Conservation (phyloP, 495 filamentous ascomycete genomes). For the Lophium mytilinum region DNA sequence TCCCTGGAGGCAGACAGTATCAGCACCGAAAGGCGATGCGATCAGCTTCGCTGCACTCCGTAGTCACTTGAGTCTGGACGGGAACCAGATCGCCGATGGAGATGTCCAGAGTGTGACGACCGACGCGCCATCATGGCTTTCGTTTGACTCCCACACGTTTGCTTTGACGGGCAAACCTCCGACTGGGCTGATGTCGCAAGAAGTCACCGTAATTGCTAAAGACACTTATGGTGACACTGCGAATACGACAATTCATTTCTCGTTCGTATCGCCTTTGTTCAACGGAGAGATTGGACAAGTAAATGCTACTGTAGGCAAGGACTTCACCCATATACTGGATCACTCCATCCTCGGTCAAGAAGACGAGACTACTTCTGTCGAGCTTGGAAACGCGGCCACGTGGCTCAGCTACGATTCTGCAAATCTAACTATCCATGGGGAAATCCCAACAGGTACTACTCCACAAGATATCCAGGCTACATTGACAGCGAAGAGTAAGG, state of each 20-base stretch:
- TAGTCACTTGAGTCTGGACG: slow-evolving; percentile 55
- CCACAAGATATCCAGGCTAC: slow-evolving; percentile 23
- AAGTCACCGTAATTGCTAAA: slow-evolving; percentile 56
- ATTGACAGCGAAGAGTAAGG: slow-evolving; percentile 15
- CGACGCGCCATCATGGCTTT: slow-evolving; percentile 60
- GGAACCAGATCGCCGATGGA: slow-evolving; percentile 37
- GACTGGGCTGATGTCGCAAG: slow-evolving; percentile 44
- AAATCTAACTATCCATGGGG: slow-evolving; percentile 52
- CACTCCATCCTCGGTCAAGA: slow-evolving; percentile 44
- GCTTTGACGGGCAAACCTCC: slow-evolving; percentile 58
- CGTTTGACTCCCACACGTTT: slow-evolving; percentile 55
- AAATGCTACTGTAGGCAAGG: slow-evolving; percentile 52
- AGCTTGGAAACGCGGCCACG: slow-evolving; percentile 42
- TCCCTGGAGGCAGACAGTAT: slow-evolving; percentile 9
- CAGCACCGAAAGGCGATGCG: slow-evolving; percentile 34
- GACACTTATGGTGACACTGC: slow-evolving; percentile 59
- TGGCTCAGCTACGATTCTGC: slow-evolving; percentile 62
- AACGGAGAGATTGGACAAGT: slow-evolving; percentile 35
- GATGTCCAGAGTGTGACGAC: slow-evolving; percentile 45
- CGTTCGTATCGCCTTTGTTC: slow-evolving; percentile 42
- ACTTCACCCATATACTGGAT: slow-evolving; percentile 58
- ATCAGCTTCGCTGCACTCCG: slow-evolving; percentile 50
- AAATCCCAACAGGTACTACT: slow-evolving; percentile 46
- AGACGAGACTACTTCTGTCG: slow-evolving; percentile 47
- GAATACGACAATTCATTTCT: slow-evolving; percentile 53